Base-by-base conservation (phyloP, 2,329 filamentous ascomycete species). In the Diaporthe citrichinensis region DNA sequence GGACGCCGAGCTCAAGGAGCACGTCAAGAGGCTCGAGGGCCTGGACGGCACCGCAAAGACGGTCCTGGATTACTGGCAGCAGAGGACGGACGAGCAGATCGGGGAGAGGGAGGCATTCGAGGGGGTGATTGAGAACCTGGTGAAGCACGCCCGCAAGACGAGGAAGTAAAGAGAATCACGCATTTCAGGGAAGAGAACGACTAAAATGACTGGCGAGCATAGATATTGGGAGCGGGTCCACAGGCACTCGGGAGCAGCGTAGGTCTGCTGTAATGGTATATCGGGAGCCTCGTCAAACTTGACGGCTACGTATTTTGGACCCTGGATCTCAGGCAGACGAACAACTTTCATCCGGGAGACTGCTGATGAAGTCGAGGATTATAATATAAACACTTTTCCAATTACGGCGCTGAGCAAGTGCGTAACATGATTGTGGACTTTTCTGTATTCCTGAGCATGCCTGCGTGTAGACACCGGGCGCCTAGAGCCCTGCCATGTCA, bases 101-200 rank as follows among this genome's bases (percentile, higher is more conserved):
- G 94, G 94, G 55, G 96, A 98, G 82, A 93, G 97, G 79, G 96
- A 98, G 82, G 95, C 95, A 3, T 97, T 98, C 83, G 96, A 98
- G 83, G 95, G 95, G 0, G 96, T 98, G 23, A 98, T 98, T 88
- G 96, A 98, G 85, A 98, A 98, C 83, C 84, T 98, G 78, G 96
- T 98, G 58, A 97, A 95, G 84, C 95, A 98, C 86, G 95, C 95
- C 68, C 90, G 95, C 83, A 95, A 96, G 85, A 92, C 95, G 74
- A 90, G 95, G 82, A 97, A 96, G 85, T 95, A 86, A 67, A 28
- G 15, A 46, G 51, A 28, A 31, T 2, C 15, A 65, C n/a, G 10
- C 31, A 34, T 44, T 25, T n/a, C 36, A 20, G 17, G 25, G 14
- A 44, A 20, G 39, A 20, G 4, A 71, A 71, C n/a, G 36, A 71